phyloP scores from a whole-genome alignment of 2,329 filamentous ascomycete genomes.

The Diplodia seriata region DNA sequence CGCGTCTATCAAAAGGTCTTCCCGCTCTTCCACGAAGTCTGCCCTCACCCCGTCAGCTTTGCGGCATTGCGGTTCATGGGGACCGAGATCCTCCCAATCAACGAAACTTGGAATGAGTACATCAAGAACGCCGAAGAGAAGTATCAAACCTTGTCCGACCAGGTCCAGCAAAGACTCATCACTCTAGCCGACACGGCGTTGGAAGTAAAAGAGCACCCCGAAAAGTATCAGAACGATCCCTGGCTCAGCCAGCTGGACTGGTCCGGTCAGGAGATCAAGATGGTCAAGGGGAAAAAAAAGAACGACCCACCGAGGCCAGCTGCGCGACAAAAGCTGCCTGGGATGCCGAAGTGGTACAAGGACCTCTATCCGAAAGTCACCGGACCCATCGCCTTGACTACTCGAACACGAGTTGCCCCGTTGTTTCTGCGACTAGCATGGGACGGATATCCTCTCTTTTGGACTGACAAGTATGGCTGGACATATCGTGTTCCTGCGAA shows the following conservation, averaged over 20 bases:
- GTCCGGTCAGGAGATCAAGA: slow-evolving; percentile 89
- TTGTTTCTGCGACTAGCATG: slow-evolving; percentile 83
- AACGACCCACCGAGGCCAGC: slow-evolving; percentile 77
- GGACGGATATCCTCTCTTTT: slow-evolving; percentile 88
- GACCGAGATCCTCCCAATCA: slow-evolving; percentile 87
- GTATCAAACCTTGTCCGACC: slow-evolving; percentile 77
- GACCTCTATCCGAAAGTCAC: slow-evolving; percentile 77
- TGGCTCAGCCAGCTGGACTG: slow-evolving; percentile 96
- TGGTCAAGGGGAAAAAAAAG: slow-evolving; percentile 92
- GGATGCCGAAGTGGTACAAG: slow-evolving; percentile 96
- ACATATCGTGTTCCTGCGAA: slow-evolving; percentile 75
- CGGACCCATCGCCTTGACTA: slow-evolving; percentile 75
- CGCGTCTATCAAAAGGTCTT: slow-evolving; percentile 94
- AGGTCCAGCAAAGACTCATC: slow-evolving; percentile 77
- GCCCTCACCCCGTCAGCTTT: slow-evolving; percentile 97
- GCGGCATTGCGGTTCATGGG: slow-evolving; percentile 92
- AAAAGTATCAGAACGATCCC: slow-evolving; percentile 78
- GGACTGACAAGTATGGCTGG: slow-evolving; percentile 95
- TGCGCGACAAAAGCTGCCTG: slow-evolving; percentile 87
- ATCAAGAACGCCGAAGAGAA: slow-evolving; percentile 82
- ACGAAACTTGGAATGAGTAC: slow-evolving; percentile 87
- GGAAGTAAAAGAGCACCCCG: slow-evolving; percentile 71
- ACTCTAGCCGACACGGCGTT: slow-evolving; percentile 79
- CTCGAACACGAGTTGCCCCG: slow-evolving; percentile 86
- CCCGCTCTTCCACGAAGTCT: slow-evolving; percentile 84